Evolutionary conservation across 257 asterid species (phyloP).

Genomic region (Solanum piurae): DNA sequence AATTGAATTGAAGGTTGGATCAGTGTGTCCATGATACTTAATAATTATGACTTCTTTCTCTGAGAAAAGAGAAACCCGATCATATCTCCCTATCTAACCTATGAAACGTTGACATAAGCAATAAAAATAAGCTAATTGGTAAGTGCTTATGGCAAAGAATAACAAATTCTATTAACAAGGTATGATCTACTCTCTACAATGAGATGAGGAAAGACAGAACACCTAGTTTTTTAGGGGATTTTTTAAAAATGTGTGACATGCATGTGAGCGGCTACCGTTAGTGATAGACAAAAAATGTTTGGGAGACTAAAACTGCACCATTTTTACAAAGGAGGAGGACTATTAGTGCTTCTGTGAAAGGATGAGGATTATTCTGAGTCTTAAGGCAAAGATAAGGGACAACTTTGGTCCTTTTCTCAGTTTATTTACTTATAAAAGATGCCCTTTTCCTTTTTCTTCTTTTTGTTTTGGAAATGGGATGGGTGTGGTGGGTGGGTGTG

Average conservation of each 20-base stretch:
- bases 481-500: background rate
- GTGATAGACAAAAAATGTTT: background rate
- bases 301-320: background rate
- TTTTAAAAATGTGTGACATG: background rate
- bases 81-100: background rate
- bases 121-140: background rate
- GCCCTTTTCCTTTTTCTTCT: background rate
- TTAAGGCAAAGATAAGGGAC: background rate
- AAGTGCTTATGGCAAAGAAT: background rate
- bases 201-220: background rate
- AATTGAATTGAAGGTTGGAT: background rate
- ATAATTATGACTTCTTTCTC: background rate
- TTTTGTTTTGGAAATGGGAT: background rate
- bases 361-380: background rate
- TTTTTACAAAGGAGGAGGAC: background rate
- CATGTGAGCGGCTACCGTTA: background rate
- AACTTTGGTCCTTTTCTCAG: background rate
- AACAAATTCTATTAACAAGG: background rate
- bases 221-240: background rate
- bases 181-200: background rate
- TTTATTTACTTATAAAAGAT: background rate
- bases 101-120: background rate
- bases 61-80: background rate
- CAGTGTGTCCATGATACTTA: background rate
- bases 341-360: background rate